phyloP scores from a whole-genome alignment of 1,284 basidiomycete species.

The Irpex sp. region DNA sequence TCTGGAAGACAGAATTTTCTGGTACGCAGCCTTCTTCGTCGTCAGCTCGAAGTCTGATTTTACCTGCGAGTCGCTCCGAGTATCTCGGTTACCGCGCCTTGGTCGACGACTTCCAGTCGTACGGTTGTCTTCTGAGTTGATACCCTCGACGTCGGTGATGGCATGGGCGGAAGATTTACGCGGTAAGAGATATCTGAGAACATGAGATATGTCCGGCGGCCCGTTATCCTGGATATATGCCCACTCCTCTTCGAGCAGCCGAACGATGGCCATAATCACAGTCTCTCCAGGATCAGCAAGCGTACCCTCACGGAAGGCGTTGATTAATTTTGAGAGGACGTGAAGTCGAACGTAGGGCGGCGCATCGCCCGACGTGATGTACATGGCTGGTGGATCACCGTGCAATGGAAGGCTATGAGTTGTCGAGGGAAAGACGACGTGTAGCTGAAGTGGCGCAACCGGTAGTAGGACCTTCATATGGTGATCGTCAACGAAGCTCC shows the following conservation, averaged over 20 bases:
- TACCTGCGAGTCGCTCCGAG: slow-evolving; percentile 50
- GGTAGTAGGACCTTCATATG: slow-evolving; percentile 62
- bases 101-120: slow-evolving; percentile 16
- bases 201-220: slow-evolving; percentile 67
- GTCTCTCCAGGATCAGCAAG: slow-evolving; percentile 68
- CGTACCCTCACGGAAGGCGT: slow-evolving; percentile 48
- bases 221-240: slow-evolving; percentile 61
- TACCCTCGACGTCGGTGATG: neutral
- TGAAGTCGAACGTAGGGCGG: slow-evolving; percentile 87
- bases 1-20: slow-evolving; percentile 54
- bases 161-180: slow-evolving; percentile 1
- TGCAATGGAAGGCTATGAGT: slow-evolving; percentile 46
- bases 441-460: slow-evolving; percentile 61
- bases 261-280: slow-evolving; percentile 73
- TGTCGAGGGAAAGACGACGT: slow-evolving; percentile 54
- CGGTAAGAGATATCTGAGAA: slow-evolving; percentile 64
- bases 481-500: slow-evolving; percentile 34
- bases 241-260: slow-evolving; percentile 72
- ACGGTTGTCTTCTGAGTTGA: neutral
- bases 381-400: slow-evolving; percentile 68
- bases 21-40: slow-evolving; percentile 49
- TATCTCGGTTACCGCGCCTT: slow-evolving; percentile 28
- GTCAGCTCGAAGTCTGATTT: slow-evolving; percentile 51
- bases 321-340: slow-evolving; percentile 65
- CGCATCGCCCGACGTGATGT: slow-evolving; percentile 67